phyloP scores from a whole-genome alignment of 1,284 basidiomycete genomes.

The Ustanciosporium gigantosporum region DNA sequence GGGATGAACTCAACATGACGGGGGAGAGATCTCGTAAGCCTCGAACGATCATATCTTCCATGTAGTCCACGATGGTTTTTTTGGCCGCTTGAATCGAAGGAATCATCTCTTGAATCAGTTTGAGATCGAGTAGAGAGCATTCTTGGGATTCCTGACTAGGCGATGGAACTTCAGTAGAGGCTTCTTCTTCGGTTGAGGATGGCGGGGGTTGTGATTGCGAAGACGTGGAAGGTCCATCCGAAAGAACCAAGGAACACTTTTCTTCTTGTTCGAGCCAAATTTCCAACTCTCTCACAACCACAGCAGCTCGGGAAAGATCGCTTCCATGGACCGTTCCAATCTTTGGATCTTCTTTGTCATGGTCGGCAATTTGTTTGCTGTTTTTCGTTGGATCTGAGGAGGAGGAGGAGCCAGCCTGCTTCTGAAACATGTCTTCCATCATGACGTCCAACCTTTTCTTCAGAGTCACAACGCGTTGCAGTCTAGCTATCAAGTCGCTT shows the following conservation, averaged over 20 bases:
- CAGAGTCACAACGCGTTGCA: conserved; percentile 17
- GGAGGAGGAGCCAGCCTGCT: conserved; percentile 1
- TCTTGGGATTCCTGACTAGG: conserved; percentile 73
- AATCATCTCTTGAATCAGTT: conserved; percentile 24
- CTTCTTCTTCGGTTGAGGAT: not conserved
- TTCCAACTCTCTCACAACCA: conserved; percentile 32
- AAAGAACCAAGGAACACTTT: not conserved
- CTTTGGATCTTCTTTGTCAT: conserved; percentile 22
- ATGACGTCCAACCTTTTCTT: conserved; percentile 33
- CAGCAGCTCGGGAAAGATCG: conserved; percentile 38
- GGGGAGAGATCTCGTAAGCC: conserved; percentile 45
- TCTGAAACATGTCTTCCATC: conserved; percentile 31
- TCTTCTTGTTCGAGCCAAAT: conserved; percentile 1
- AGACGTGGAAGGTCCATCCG: not conserved
- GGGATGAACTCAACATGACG: conserved; percentile 78
- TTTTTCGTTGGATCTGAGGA: not conserved
- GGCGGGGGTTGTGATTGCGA: no score
- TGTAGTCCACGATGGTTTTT: conserved; percentile 37
- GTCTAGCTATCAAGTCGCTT: conserved; percentile 12
- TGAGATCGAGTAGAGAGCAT: conserved; percentile 14
- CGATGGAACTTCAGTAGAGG: conserved; percentile 80
- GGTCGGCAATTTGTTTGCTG: conserved; percentile 1
- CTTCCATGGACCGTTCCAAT: conserved; percentile 30
- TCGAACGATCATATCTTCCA: conserved; percentile 53
- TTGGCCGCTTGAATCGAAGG: conserved; percentile 29